Evolutionary conservation across 2,329 filamentous ascomycete species (phyloP).

Genomic region (Exophiala dermatitidis): DNA sequence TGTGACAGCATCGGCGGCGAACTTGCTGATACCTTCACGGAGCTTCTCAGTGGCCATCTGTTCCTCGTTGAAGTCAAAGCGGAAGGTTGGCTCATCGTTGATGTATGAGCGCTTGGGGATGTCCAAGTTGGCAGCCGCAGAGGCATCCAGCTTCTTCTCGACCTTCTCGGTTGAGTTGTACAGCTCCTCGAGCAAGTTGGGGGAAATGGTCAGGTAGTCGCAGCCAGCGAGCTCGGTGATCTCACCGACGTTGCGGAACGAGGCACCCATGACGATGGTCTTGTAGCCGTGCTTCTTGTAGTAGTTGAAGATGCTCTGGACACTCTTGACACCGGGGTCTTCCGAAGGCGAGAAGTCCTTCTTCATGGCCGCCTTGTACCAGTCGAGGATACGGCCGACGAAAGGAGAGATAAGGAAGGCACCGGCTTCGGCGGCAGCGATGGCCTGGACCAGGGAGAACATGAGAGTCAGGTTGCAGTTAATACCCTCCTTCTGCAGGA

Average conservation of each 20-base stretch:
- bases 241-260: constrained; percentile 92
- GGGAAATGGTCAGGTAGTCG: constrained; percentile 97
- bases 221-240: constrained; percentile 97
- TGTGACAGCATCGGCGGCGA: constrained; percentile 88
- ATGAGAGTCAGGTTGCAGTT: constrained; percentile 99
- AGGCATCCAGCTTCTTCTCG: constrained; percentile 84
- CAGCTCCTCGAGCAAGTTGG: constrained; percentile 88
- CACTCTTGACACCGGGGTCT: constrained; percentile 93
- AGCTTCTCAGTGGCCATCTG: constrained; percentile 99
- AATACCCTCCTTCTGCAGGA: constrained; percentile 89
- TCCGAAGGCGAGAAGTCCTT: constrained; percentile 84
- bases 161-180: constrained; percentile 74
- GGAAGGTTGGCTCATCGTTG: constrained; percentile 80
- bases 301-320: constrained; percentile 97
- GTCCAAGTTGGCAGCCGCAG: constrained; percentile 58
- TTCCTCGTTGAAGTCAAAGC: constrained; percentile 99
- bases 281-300: constrained; percentile 99
- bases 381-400: constrained; percentile 97
- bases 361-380: constrained; percentile 95
- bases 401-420: constrained; percentile 99
- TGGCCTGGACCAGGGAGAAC: constrained; percentile 93
- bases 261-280: constrained; percentile 99
- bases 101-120: constrained; percentile 88
- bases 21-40: constrained; percentile 98
- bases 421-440: constrained; percentile 87